Base-by-base conservation (phyloP, 1,284 basidiomycete genomes). In the Leccinum insolens region DNA sequence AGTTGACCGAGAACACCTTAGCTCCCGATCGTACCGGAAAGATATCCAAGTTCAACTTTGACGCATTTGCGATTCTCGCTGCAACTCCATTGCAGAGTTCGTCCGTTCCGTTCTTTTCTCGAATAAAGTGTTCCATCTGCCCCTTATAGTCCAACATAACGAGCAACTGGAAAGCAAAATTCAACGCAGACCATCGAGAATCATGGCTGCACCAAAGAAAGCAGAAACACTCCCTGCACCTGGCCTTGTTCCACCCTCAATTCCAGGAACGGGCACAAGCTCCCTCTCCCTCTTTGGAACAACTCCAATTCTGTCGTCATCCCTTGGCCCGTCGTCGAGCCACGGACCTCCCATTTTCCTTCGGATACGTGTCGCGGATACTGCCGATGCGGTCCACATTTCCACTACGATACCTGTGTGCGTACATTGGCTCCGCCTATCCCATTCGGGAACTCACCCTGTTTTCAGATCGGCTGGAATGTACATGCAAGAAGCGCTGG, bases 401-500 rank as follows among this genome's bases (percentile, higher is more conserved):
- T 94, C 88, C 0, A 95, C 94, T 0, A 95, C 94, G 0, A 94
- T 96, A 71, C 91, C 89, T 61, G 95, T 94, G 94, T 96, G 85
- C 65, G 92, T 82, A 34, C 60, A 31, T 57, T 22, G 25, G 46
- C 25, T 44, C 8, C 3, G 11, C 28, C 61, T 62, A 57, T 65
- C 25, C 39, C 31, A 28, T 58, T 22, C 9, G 7, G 4, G n/a
- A 55, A 14, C 62, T 70, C 65, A 68, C 34, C 6, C 20, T 9
- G 49, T 25, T 52, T 65, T 62, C 60, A 96, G 94, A 2, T 92
- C 95, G 3, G 88, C 92, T 15, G 95, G 95, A n/a, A 98, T 95
- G 91, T 99, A 98, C 79, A 92, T 99, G 85, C 94, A 95, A 66
- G 96, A 99, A 79, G 94, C 96, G 1, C 87, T 99, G 49, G 96